Conservation (phyloP, 2,329 filamentous ascomycete species). For the Fusarium subglutinans region DNA sequence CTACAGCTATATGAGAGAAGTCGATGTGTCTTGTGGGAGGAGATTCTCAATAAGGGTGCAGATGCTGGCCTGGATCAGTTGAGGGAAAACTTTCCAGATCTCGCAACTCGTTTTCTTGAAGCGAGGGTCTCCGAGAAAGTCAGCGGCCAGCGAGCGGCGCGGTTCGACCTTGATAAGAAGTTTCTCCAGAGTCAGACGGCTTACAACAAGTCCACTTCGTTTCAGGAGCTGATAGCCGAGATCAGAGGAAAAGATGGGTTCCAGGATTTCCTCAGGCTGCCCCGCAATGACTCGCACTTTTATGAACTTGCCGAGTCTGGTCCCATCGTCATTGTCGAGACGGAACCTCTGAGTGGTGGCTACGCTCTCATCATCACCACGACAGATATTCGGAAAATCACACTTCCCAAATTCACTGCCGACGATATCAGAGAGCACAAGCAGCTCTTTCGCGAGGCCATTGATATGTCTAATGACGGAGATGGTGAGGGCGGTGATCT, state of each 20-base stretch:
- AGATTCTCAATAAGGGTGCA: neutral
- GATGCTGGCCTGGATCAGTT: neutral
- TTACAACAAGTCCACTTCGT: neutral
- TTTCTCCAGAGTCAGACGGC: neutral
- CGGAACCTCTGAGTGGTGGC: neutral
- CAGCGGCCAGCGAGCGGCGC: neutral
- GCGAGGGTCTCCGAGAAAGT: neutral
- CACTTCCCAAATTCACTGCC: neutral
- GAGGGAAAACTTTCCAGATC: neutral
- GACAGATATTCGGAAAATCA: neutral
- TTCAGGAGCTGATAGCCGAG: neutral
- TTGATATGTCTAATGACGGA: neutral
- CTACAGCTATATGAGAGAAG: neutral
- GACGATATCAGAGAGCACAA: neutral
- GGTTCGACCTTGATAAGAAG: neutral
- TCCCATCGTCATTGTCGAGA: neutral
- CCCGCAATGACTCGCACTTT: neutral
- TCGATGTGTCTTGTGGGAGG: neutral
- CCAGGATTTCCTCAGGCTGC: neutral
- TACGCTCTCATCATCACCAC: neutral
- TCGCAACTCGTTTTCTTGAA: neutral
- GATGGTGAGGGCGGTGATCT: neutral
- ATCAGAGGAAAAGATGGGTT: neutral
- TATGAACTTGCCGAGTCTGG: neutral
- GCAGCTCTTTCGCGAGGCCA: neutral